These are phyloP conservation scores for Sanguinoderma infundibulare DNA, from an alignment of 1,284 basidiomycete species.

Conservation along the genomic window DNA sequence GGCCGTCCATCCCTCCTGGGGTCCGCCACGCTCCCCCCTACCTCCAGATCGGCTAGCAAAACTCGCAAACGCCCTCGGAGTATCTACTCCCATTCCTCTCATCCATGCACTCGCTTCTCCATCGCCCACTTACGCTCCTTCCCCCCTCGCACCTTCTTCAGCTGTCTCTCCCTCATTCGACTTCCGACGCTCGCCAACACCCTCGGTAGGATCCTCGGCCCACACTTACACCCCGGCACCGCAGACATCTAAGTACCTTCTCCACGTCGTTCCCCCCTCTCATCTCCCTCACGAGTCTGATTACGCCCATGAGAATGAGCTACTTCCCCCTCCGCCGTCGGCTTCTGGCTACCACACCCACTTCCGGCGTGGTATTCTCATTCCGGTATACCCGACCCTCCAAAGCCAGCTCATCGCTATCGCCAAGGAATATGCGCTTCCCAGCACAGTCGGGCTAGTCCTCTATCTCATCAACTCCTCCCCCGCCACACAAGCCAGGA, in stretches of 20 bases:
- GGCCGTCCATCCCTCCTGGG: slow-evolving; percentile 46
- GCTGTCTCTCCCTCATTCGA: slow-evolving; percentile 41
- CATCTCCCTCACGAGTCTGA: slow-evolving; percentile 66
- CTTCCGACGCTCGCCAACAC: slow-evolving; percentile 60
- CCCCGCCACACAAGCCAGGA: slow-evolving; percentile 24
- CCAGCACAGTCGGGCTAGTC: slow-evolving; percentile 77
- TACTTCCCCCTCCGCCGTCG: slow-evolving; percentile 53
- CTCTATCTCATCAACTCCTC: slow-evolving; percentile 70
- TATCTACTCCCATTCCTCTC: slow-evolving; percentile 70
- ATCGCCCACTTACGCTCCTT: slow-evolving; percentile 39
- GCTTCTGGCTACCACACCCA: slow-evolving; percentile 79
- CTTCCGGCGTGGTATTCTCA: slow-evolving; percentile 75
- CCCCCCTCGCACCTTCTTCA: slow-evolving; percentile 33
- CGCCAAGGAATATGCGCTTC: slow-evolving; percentile 86
- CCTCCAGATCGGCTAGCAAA: slow-evolving; percentile 77
- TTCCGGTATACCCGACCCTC: slow-evolving; percentile 73
- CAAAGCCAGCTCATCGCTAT: slow-evolving; percentile 78
- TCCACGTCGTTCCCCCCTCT: slow-evolving; percentile 77
- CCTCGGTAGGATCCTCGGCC: slow-evolving; percentile 46
- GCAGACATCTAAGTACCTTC: slow-evolving; percentile 63
- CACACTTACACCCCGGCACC: slow-evolving; percentile 45
- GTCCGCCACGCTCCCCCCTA: slow-evolving; percentile 69
- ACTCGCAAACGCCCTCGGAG: slow-evolving; percentile 81
- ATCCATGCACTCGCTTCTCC: slow-evolving; percentile 39
- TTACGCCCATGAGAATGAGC: slow-evolving; percentile 44